Percentiles rank a stretch among this genome's conserved stretches.
Conservation (phyloP, 2,329 filamentous ascomycete genomes). For the Albophoma yamanashiensis region DNA sequence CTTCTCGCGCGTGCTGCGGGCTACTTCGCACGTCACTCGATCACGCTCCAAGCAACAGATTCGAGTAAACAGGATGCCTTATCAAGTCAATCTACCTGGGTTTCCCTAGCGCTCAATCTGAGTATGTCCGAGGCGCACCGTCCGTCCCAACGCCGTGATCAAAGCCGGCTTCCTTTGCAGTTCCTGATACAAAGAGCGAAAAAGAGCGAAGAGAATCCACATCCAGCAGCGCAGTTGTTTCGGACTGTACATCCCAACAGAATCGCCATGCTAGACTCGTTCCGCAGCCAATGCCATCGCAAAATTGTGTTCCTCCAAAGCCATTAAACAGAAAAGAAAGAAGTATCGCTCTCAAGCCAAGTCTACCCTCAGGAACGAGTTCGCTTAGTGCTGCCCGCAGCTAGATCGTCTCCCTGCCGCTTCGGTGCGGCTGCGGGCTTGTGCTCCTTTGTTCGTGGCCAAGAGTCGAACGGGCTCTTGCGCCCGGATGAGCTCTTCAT, state of each 20-base stretch:
- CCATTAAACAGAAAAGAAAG: background rate
- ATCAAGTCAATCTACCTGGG: background rate
- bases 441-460: slow-evolving; percentile 53
- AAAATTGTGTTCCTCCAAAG: background rate
- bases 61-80: background rate
- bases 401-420: slow-evolving; percentile 24
- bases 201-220: slow-evolving; percentile 2
- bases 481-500: slow-evolving; percentile 24
- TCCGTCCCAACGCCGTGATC: slow-evolving; percentile 1
- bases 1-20: no score
- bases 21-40: background rate
- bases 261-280: background rate
- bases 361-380: slow-evolving; percentile 17
- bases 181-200: slow-evolving; percentile 1
- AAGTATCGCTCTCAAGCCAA: background rate
- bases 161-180: background rate
- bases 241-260: background rate
- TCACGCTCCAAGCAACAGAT: background rate
- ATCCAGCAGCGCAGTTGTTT: slow-evolving; percentile 1
- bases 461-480: slow-evolving; percentile 55
- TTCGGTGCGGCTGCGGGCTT: slow-evolving; percentile 31
- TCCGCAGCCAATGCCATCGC: background rate
- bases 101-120: slow-evolving; percentile 1
- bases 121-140: background rate
- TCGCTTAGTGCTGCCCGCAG: slow-evolving; percentile 21